These are phyloP conservation scores for Xenosphaeropsis pyriputrescens DNA, from an alignment of 2,329 filamentous ascomycete genomes.

Conservation along the genomic window DNA sequence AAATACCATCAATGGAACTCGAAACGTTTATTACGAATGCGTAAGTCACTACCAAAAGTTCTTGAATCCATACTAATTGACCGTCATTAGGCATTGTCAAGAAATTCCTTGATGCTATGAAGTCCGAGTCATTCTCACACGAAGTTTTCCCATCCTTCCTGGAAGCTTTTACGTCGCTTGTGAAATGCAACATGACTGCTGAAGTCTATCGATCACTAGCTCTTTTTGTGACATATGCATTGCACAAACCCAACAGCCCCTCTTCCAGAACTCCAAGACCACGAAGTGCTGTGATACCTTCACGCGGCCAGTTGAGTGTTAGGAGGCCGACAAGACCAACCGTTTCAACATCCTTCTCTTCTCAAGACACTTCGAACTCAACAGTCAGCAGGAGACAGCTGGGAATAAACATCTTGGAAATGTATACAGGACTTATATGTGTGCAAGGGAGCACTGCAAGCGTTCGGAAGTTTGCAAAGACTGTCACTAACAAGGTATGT, in stretches of 20 bases:
- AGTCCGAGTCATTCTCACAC: constrained; percentile 62
- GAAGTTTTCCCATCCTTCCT: constrained; percentile 66
- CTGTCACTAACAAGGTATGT: constrained; percentile 83
- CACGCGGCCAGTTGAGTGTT: no score
- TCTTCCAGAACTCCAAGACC: constrained; percentile 34
- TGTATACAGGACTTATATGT: constrained; percentile 69
- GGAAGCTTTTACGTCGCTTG: constrained; percentile 61
- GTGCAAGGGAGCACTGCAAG: constrained; percentile 51
- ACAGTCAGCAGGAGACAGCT: constrained; percentile 52
- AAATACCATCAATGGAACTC: constrained; percentile 89
- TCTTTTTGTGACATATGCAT: constrained; percentile 83
- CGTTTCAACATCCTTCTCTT: constrained; percentile 12
- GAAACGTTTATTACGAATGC: constrained; percentile 74
- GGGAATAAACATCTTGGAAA: constrained; percentile 58
- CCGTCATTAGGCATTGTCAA: constrained; percentile 63
- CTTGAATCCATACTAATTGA: constrained; percentile 5
- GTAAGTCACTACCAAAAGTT: constrained; percentile 38
- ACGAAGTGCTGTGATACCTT: no score
- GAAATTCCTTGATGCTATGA: constrained; percentile 76
- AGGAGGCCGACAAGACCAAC: constrained; percentile 12
- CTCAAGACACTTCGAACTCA: constrained; percentile 17
- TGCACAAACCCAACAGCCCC: constrained; percentile 45
- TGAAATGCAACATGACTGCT: constrained; percentile 67
- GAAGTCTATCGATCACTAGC: constrained; percentile 79
- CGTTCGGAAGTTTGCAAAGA: constrained; percentile 79